Conservation (phyloP, 768 basidiomycete species). For the Chalciporus piperatus region DNA sequence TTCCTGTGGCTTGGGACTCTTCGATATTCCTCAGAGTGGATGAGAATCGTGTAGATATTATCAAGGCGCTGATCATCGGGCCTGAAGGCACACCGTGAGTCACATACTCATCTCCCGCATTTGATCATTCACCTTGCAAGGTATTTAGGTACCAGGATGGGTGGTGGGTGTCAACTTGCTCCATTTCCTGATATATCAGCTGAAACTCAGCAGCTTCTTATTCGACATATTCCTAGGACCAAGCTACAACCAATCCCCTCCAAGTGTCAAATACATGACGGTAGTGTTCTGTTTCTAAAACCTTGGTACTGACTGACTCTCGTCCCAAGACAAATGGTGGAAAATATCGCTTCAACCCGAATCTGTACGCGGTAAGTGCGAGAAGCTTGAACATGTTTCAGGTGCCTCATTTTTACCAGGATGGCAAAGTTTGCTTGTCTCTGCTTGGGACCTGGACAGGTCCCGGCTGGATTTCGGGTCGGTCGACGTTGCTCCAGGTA, state of each 20-base stretch:
- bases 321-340: conserved; percentile 72
- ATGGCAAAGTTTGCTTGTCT: conserved; percentile 93
- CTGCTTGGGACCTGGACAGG: conserved; percentile 91
- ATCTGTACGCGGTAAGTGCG: conserved; percentile 77
- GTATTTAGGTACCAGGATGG: conserved; percentile 78
- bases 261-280: conserved; percentile 68
- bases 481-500: conserved; percentile 85
- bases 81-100: conserved; percentile 92
- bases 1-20: conserved; percentile 94
- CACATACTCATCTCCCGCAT: conserved; percentile 1
- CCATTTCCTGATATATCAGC: background rate
- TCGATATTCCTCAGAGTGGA: conserved; percentile 93
- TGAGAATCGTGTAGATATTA: conserved; percentile 86
- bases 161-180: conserved; percentile 51
- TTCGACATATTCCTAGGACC: conserved; percentile 94
- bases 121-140: conserved; percentile 3
- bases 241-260: conserved; percentile 85
- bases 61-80: conserved; percentile 89
- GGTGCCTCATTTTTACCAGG: conserved; percentile 40
- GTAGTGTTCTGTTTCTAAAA: conserved; percentile 24
- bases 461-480: conserved; percentile 90
- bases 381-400: background rate
- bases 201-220: conserved; percentile 45
- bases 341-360: conserved; percentile 90
- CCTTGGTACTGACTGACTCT: conserved; percentile 13